phyloP scores from a whole-genome alignment of 345 rosid species.

The Dimocarpus longan region DNA sequence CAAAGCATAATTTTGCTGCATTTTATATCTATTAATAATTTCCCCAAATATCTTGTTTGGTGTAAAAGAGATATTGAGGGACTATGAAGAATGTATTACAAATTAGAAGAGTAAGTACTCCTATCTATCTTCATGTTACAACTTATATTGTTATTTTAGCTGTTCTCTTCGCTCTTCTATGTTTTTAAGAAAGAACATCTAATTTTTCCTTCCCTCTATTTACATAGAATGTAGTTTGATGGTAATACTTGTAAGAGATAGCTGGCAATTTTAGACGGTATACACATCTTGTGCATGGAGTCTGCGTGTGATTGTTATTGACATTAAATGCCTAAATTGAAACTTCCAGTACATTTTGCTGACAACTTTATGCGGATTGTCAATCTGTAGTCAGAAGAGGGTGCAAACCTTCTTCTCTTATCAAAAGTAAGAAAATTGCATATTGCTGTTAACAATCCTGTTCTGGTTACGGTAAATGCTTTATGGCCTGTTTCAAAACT shows the following conservation, averaged over 20 bases:
- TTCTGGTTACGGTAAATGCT: neutral
- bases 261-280: neutral
- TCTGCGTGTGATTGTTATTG: neutral
- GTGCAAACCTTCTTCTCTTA: neutral
- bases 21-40: neutral
- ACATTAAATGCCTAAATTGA: neutral
- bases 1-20: neutral
- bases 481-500: neutral
- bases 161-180: neutral
- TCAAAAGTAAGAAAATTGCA: neutral
- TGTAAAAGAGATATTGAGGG: neutral
- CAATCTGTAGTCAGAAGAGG: neutral
- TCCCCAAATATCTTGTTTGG: neutral
- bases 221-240: neutral
- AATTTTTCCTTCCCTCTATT: neutral
- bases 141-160: neutral
- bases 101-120: neutral
- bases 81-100: neutral
- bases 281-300: neutral
- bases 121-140: neutral
- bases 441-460: neutral
- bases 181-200: neutral
- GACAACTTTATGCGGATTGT: no score
- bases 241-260: neutral
- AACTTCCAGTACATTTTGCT: neutral